phyloP scores from a whole-genome alignment of 2,329 filamentous ascomycete genomes.

The Colletotrichum sp. region DNA sequence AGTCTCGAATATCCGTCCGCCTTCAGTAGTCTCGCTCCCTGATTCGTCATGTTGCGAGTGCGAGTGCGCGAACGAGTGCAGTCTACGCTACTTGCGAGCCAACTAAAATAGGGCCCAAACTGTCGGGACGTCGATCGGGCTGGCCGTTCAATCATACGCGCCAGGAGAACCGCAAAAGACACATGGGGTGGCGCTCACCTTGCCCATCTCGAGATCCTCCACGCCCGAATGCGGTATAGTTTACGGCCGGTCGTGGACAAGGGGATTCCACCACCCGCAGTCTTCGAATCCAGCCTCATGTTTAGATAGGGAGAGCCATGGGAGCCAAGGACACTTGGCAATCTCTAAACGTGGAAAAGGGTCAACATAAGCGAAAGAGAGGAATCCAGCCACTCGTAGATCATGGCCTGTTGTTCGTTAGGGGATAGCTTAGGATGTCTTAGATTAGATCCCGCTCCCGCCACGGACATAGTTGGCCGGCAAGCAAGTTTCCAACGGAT shows the following conservation, averaged over 20 bases:
- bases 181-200: background rate
- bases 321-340: background rate
- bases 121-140: slow-evolving; percentile 3
- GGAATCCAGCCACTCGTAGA: background rate
- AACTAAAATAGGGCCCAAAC: background rate
- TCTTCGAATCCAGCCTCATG: background rate
- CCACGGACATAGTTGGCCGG: background rate
- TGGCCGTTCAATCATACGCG: background rate
- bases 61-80: background rate
- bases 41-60: background rate
- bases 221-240: background rate
- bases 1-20: background rate
- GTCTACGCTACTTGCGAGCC: background rate
- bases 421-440: background rate
- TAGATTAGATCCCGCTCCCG: background rate
- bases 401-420: background rate
- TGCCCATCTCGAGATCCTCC: background rate
- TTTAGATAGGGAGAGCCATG: background rate
- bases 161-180: background rate
- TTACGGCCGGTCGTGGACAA: background rate
- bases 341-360: background rate
- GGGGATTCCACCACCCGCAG: background rate
- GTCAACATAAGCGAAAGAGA: background rate
- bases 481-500: background rate
- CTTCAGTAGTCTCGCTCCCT: background rate